phyloP scores from a whole-genome alignment of 352 stramenopile genomes.

The Phytophthora kernoviae region DNA sequence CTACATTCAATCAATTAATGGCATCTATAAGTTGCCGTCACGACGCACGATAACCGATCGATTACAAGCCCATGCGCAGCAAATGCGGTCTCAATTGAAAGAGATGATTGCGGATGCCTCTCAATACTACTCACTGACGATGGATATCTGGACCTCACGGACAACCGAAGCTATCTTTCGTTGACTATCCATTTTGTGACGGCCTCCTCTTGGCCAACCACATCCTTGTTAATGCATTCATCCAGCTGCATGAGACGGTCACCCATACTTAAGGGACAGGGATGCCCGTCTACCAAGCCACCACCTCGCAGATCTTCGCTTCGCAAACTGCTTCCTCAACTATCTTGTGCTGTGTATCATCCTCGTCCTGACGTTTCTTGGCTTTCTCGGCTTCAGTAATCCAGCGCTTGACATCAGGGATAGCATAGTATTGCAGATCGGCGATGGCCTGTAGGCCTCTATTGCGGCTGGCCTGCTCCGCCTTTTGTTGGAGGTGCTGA shows the following conservation, averaged over 20 bases:
- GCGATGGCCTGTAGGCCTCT: conserved; percentile 96
- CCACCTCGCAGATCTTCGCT: conserved; percentile 91
- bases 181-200: conserved; percentile 18
- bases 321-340: conserved; percentile 86
- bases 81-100: conserved; percentile 2
- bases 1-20: conserved; percentile 11
- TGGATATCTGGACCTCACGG: conserved; percentile 15
- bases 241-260: conserved; percentile 85
- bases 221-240: conserved; percentile 87
- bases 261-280: conserved; percentile 80
- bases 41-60: conserved; percentile 13
- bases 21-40: conserved; percentile 14
- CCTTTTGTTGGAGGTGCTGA: conserved; percentile 91
- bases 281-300: conserved; percentile 91
- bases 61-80: conserved; percentile 6
- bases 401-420: conserved; percentile 92
- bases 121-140: conserved; percentile 8
- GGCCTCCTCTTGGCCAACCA: conserved; percentile 93
- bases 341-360: conserved; percentile 61
- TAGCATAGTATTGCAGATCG: conserved; percentile 96
- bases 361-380: conserved; percentile 68
- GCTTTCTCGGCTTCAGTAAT: conserved; percentile 83
- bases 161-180: conserved; percentile 6
- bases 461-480: conserved; percentile 92
- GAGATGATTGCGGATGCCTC: background rate